Evolutionary conservation across 2,329 filamentous ascomycete genomes (phyloP).

Genomic region (Trichoderma cornu-damae): DNA sequence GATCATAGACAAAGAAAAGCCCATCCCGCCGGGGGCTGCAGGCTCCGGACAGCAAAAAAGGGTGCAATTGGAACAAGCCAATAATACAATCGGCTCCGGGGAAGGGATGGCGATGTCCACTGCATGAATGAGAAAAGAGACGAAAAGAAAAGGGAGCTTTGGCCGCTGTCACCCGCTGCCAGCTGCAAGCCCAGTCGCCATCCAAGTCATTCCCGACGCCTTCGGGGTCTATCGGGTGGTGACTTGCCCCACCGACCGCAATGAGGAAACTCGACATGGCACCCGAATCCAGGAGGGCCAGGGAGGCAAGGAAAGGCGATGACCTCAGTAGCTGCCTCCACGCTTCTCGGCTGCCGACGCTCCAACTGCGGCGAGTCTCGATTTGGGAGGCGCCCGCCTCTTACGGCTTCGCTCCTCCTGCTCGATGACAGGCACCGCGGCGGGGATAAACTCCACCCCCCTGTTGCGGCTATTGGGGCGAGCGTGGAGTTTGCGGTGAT

Average conservation of each 20-base stretch:
- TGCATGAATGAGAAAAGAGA: conserved; percentile 6
- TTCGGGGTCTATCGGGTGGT: conserved; percentile 9
- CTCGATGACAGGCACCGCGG: conserved; percentile 38
- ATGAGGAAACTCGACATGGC: background rate
- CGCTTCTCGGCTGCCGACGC: conserved; percentile 26
- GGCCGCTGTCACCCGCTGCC: background rate
- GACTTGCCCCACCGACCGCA: conserved; percentile 6
- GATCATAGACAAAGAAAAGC: conserved; percentile 11
- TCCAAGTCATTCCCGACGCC: conserved; percentile 8
- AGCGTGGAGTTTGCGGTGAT: conserved; percentile 39
- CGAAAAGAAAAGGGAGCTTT: background rate
- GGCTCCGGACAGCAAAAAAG: background rate
- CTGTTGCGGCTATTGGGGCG: conserved; percentile 37
- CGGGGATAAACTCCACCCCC: conserved; percentile 38
- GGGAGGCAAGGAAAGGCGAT: background rate
- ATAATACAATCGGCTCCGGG: background rate
- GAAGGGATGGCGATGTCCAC: background rate
- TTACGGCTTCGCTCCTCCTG: conserved; percentile 39
- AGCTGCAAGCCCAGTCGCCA: background rate
- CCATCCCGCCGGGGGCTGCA: background rate
- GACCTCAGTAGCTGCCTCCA: conserved; percentile 28
- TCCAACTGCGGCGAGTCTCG: conserved; percentile 27
- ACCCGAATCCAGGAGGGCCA: background rate
- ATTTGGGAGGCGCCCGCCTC: conserved; percentile 36
- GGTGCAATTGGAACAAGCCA: background rate